Evolutionary conservation across 2,329 filamentous ascomycete genomes (phyloP).

Genomic region (Talaromyces sp.): DNA sequence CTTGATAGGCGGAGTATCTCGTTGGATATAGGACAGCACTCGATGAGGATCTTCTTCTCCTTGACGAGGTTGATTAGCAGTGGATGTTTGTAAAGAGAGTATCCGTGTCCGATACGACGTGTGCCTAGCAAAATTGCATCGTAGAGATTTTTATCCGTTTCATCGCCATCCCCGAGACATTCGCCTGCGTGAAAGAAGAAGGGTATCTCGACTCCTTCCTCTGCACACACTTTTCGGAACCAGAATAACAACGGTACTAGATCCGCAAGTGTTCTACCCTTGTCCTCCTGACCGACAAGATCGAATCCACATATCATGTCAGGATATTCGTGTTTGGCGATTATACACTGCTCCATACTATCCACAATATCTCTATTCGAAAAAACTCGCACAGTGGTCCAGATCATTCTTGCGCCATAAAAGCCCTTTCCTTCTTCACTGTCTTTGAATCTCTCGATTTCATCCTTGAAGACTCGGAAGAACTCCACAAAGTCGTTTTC

Average conservation of each 20-base stretch:
- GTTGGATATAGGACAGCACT: constrained; percentile 88
- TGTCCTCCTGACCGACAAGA: constrained; percentile 82
- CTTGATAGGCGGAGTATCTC: constrained; percentile 78
- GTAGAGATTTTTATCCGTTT: constrained; percentile 79
- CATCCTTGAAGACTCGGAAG: constrained; percentile 72
- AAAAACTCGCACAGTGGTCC: constrained; percentile 69
- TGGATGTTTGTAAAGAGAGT: constrained; percentile 87
- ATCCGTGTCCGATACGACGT: constrained; percentile 83
- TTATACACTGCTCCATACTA: constrained; percentile 84
- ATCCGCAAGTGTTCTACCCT: constrained; percentile 71
- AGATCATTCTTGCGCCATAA: constrained; percentile 82
- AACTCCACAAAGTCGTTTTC: constrained; percentile 69
- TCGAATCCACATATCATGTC: constrained; percentile 84
- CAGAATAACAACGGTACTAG: constrained; percentile 84
- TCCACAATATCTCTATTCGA: constrained; percentile 67
- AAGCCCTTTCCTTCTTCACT: constrained; percentile 71
- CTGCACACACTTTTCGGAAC: constrained; percentile 82
- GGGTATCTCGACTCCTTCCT: constrained; percentile 76
- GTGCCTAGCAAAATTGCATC: constrained; percentile 86
- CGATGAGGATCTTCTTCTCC: constrained; percentile 81
- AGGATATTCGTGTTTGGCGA: constrained; percentile 74
- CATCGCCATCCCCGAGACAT: constrained; percentile 73
- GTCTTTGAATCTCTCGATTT: constrained; percentile 71
- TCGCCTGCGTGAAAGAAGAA: constrained; percentile 97
- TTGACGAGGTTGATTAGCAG: constrained; percentile 85